These are phyloP conservation scores for Elaphomyces granulatus DNA, from an alignment of 495 filamentous ascomycete genomes.

Conservation along the genomic window DNA sequence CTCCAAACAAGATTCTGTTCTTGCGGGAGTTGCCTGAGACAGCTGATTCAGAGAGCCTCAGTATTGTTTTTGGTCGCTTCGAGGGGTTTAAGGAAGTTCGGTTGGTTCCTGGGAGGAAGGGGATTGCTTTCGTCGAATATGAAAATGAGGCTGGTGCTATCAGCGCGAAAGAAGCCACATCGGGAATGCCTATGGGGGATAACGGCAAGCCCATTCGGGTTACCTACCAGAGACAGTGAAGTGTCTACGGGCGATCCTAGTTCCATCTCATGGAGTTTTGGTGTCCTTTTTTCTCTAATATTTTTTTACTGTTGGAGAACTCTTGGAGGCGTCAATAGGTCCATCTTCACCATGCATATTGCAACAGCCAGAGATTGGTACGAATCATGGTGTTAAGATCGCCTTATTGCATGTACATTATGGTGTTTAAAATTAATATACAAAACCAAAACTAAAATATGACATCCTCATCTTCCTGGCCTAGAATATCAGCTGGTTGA, in stretches of 20 bases:
- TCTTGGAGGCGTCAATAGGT: too few species aligned
- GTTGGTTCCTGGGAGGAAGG: slow-evolving; percentile 69
- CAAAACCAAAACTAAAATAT: slow-evolving; percentile 82
- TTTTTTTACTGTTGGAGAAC: too few species aligned
- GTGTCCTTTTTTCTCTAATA: too few species aligned
- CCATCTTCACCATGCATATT: too few species aligned
- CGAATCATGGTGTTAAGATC: too few species aligned
- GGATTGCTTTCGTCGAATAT: slow-evolving; percentile 95
- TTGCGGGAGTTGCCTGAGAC: slow-evolving; percentile 84
- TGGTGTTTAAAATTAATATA: too few species aligned
- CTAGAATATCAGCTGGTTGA: slow-evolving; percentile 55
- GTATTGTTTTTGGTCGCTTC: slow-evolving; percentile 71
- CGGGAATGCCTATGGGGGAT: slow-evolving; percentile 72
- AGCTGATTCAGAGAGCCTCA: slow-evolving; percentile 64
- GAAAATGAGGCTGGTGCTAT: slow-evolving; percentile 81
- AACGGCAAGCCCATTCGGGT: slow-evolving; percentile 58
- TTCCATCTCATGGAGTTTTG: too few species aligned
- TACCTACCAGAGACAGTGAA: slow-evolving; percentile 80
- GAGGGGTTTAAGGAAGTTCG: slow-evolving; percentile 92
- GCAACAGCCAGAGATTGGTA: too few species aligned
- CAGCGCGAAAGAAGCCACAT: slow-evolving; percentile 85
- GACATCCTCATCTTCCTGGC: slow-evolving; percentile 80
- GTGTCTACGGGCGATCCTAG: too few species aligned
- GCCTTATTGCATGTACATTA: too few species aligned
- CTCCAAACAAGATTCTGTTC: slow-evolving; percentile 96